Base-by-base conservation (phyloP, 139 green algal species). In the Picochlorum sp. region DNA sequence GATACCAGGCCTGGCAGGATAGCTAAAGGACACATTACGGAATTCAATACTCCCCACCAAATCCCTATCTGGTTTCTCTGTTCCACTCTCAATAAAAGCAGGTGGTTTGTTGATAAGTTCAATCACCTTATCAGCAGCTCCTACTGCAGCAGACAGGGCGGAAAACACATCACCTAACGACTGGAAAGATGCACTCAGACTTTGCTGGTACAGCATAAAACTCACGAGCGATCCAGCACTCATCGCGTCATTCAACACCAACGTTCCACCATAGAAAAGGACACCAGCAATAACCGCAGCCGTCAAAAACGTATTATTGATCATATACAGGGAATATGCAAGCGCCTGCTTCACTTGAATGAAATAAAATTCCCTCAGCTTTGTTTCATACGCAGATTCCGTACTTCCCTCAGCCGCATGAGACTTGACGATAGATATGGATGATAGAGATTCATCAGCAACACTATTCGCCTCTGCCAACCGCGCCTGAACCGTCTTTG, bases 121-220 rank as follows among this genome's bases (percentile, higher is more conserved):
- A 13, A 86, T 58, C 9, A 89, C 77, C 77, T 93, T 95, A 61
- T 92, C 88, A 20, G 88, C 88, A 4, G 88, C 85, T 4, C 86
- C 88, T n/a, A 95, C 77, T 2, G 88, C 88, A 31, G 75, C 85
- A 1, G 76, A 79, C 30, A 95, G 71, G 0, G 81, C 63, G 6
- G 65, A 81, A 79, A 90, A 91, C 15, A 93, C 83, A 66, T 93
- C 86, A 4, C 78, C 83, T 57, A 93, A 77, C 11, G 73, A 51
- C 75, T 85, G 77, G 62, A 92, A 92, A 16, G 86, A 78, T 1
- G 45, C 59, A 14, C 60, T 72, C 0, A 95, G 79, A 4, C 65
- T 81, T 69, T 88, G 77, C 73, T 92, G 83, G 74, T 90, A 86
- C 26, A 92, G 77, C 81, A 94, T 92, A 76, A 93, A 93, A 15